phyloP scores from a whole-genome alignment of 176 grass and related monocot genomes.

The Musa schizocarpa region DNA sequence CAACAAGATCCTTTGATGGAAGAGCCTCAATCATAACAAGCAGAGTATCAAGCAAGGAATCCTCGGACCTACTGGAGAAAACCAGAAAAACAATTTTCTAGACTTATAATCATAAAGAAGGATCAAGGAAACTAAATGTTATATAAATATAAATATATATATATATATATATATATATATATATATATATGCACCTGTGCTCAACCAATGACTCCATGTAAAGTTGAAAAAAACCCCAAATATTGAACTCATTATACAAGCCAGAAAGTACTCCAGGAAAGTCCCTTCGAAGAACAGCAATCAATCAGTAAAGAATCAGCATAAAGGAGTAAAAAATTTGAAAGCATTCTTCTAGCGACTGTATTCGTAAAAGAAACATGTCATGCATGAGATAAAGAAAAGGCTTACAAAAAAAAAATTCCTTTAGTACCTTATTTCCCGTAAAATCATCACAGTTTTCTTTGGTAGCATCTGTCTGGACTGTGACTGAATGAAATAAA shows the following conservation, averaged over 20 bases:
- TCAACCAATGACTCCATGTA: slow-evolving; percentile 74
- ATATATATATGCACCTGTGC: slow-evolving; percentile 48
- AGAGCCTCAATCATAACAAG: slow-evolving; percentile 48
- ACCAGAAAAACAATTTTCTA: slow-evolving; percentile 18
- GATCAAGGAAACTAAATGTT: slow-evolving; percentile 4
- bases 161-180: slow-evolving; percentile 12
- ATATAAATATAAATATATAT: slow-evolving; percentile 10
- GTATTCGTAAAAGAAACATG: not conserved
- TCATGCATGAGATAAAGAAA: not conserved
- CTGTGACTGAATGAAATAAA: slow-evolving; percentile 70
- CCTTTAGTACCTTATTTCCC: slow-evolving; percentile 41
- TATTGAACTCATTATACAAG: slow-evolving; percentile 67
- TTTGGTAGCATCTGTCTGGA: slow-evolving; percentile 45
- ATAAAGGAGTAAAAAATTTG: not conserved
- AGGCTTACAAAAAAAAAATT: not conserved
- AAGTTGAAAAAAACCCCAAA: slow-evolving; percentile 58
- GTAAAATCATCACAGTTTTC: slow-evolving; percentile 68
- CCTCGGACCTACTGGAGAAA: slow-evolving; percentile 44
- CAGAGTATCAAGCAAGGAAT: slow-evolving; percentile 36
- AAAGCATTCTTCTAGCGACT: not conserved
- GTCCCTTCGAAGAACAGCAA: slow-evolving; percentile 44
- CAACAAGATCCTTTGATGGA: slow-evolving; percentile 41
- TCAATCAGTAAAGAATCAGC: not conserved
- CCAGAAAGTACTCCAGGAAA: slow-evolving; percentile 64
- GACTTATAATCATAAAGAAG: slow-evolving; percentile 4